phyloP scores from a whole-genome alignment of 257 asterid genomes.

The Salvia hispanica region DNA sequence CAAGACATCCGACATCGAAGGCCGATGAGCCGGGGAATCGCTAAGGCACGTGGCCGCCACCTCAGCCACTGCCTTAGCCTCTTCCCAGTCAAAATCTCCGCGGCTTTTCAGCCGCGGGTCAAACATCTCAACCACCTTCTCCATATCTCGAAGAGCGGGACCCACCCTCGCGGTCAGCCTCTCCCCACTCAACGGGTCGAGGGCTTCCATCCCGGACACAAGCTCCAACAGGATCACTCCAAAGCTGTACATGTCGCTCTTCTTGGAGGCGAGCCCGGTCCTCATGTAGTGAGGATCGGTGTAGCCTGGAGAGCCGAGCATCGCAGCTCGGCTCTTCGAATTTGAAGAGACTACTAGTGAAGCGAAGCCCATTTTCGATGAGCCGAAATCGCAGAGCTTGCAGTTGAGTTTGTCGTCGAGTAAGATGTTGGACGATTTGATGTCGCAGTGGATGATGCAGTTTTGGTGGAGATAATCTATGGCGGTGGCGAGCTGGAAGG shows the following conservation, averaged over 20 bases:
- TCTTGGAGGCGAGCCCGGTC: slow-evolving; percentile 62
- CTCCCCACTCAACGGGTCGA: slow-evolving; percentile 44
- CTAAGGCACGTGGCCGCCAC: slow-evolving; percentile 30
- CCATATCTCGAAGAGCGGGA: slow-evolving; percentile 33
- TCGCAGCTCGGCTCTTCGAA: slow-evolving; percentile 26
- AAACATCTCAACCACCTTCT: slow-evolving; percentile 46
- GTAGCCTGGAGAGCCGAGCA: slow-evolving; percentile 78
- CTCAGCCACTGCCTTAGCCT: slow-evolving; percentile 34
- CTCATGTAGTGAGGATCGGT: slow-evolving; percentile 67
- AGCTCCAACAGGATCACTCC: slow-evolving; percentile 68
- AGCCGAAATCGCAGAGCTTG: slow-evolving; percentile 80
- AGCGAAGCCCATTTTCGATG: slow-evolving; percentile 65
- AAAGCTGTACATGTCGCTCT: slow-evolving; percentile 66
- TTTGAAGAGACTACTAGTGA: slow-evolving; percentile 27
- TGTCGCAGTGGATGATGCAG: slow-evolving; percentile 66
- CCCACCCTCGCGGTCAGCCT: slow-evolving; percentile 42
- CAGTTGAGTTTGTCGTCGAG: slow-evolving; percentile 52
- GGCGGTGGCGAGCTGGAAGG: slow-evolving; percentile 65
- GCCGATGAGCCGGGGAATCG: slow-evolving; percentile 31
- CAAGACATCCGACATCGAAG: slow-evolving; percentile 30
- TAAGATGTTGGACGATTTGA: slow-evolving; percentile 64
- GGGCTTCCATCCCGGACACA: slow-evolving; percentile 63
- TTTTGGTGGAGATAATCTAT: slow-evolving; percentile 59
- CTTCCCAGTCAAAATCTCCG: slow-evolving; percentile 40
- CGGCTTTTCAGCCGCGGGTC: slow-evolving; percentile 51